Conservation (phyloP, 2,329 filamentous ascomycete genomes). For the Diplodia sapinea region DNA sequence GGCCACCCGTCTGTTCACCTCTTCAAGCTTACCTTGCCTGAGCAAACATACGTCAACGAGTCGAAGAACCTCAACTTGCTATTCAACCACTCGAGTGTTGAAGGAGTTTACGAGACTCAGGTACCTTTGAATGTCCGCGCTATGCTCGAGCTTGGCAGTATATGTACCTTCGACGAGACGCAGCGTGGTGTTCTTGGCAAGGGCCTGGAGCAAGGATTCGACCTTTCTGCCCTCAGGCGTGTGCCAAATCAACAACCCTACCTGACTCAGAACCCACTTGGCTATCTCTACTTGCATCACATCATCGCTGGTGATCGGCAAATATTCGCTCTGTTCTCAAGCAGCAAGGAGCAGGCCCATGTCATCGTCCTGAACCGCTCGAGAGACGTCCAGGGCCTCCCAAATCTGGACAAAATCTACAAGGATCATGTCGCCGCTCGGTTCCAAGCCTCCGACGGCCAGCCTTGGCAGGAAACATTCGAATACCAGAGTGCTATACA, state of each 20-base stretch:
- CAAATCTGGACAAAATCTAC: constrained; percentile 90
- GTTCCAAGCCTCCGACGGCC: constrained; percentile 68
- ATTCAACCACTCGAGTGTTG: constrained; percentile 91
- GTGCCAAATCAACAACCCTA: constrained; percentile 73
- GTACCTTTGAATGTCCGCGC: constrained; percentile 86
- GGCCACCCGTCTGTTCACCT: constrained; percentile 92
- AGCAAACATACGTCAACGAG: constrained; percentile 85
- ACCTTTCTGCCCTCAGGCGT: constrained; percentile 75
- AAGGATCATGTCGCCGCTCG: constrained; percentile 72
- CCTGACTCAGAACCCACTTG: constrained; percentile 73
- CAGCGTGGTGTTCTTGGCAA: constrained; percentile 90
- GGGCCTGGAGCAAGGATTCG: constrained; percentile 92
- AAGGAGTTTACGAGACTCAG: constrained; percentile 96
- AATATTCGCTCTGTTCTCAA: constrained; percentile 92
- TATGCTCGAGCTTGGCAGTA: constrained; percentile 84
- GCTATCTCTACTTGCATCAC: constrained; percentile 92
- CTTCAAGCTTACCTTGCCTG: constrained; percentile 89
- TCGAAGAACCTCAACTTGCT: constrained; percentile 79
- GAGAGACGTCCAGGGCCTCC: constrained; percentile 82
- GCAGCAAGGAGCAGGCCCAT: constrained; percentile 76
- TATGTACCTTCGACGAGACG: constrained; percentile 90
- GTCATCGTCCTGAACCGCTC: constrained; percentile 86
- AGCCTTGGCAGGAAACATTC: constrained; percentile 80
- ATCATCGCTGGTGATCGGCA: constrained; percentile 88
- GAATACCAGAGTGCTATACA: constrained; percentile 83